phyloP scores from a whole-genome alignment of 75 land plant species.

The Picea glauca region DNA sequence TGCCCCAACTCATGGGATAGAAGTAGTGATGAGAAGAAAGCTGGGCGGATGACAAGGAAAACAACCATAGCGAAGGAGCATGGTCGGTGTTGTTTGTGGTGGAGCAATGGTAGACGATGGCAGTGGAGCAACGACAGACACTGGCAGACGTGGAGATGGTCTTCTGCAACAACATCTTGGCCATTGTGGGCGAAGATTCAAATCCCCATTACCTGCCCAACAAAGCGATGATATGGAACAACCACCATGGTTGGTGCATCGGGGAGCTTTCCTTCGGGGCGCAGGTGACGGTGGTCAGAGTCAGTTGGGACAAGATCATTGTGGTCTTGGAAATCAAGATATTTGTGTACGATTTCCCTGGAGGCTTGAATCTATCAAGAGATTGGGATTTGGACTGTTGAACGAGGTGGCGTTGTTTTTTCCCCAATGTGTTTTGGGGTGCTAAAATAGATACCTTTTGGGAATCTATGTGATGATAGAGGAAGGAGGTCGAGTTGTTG shows the following conservation, averaged over 20 bases:
- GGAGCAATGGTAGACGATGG: conserved; percentile 67
- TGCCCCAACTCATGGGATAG: conserved; percentile 29
- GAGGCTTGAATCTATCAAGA: conserved; percentile 55
- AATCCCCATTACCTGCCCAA: conserved; percentile 54
- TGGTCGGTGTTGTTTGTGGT: conserved; percentile 72
- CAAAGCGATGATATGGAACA: conserved; percentile 84
- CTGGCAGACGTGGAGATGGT: conserved; percentile 52
- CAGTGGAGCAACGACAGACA: conserved; percentile 26
- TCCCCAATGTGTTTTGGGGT: too few species aligned
- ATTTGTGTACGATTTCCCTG: conserved; percentile 54
- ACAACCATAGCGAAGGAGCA: too few species aligned
- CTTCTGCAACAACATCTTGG: conserved; percentile 58
- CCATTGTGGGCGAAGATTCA: conserved; percentile 64
- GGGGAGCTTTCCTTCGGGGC: conserved; percentile 72
- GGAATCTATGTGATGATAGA: too few species aligned
- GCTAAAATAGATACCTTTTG: too few species aligned
- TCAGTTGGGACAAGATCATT: conserved; percentile 11
- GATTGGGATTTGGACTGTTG: conserved; percentile 40
- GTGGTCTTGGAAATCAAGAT: conserved; percentile 65
- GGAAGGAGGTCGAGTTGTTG: too few species aligned
- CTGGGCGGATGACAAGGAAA: too few species aligned
- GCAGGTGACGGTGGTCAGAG: conserved; percentile 46
- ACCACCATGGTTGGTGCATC: conserved; percentile 62
- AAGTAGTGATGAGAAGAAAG: conserved; percentile 60
- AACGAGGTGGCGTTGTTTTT: too few species aligned